These are phyloP conservation scores for Tylopilus sp. DNA, from an alignment of 768 basidiomycete species.

Conservation along the genomic window DNA sequence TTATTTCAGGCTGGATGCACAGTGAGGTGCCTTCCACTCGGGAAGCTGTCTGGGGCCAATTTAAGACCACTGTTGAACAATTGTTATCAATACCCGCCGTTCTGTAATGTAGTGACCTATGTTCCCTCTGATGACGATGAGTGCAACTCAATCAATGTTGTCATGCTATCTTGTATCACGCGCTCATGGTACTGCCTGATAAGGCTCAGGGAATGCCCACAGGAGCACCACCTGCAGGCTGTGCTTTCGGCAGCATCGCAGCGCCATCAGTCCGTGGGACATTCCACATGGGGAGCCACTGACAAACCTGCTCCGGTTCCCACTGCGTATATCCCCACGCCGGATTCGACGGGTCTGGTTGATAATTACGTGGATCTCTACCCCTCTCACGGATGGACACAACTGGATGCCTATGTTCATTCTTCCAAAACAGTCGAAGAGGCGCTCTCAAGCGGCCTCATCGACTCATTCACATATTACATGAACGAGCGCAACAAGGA, in stretches of 20 bases:
- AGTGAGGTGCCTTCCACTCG: background rate
- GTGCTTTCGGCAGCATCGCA: slow-evolving; percentile 55
- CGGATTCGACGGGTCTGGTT: slow-evolving; percentile 80
- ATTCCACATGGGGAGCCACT: slow-evolving; percentile 34
- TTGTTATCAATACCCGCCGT: background rate
- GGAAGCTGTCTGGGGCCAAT: background rate
- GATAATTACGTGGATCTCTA: slow-evolving; percentile 80
- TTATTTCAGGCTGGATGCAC: background rate
- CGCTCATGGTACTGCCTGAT: too few relatives aligned
- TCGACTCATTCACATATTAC: slow-evolving; percentile 80
- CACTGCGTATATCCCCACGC: slow-evolving; percentile 85
- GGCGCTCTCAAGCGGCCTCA: slow-evolving; percentile 52
- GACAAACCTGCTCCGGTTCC: slow-evolving; percentile 38
- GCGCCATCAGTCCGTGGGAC: slow-evolving; percentile 39
- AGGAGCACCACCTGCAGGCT: slow-evolving; percentile 60
- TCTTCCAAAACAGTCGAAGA: slow-evolving; percentile 89
- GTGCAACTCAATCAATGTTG: too few relatives aligned
- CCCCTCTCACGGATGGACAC: slow-evolving; percentile 62
- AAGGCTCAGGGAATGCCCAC: too few relatives aligned
- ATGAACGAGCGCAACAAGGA: slow-evolving; percentile 96
- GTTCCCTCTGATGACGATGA: too few relatives aligned
- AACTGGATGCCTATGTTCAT: slow-evolving; percentile 73
- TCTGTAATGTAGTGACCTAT: background rate
- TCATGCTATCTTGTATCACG: too few relatives aligned
- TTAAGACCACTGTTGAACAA: background rate